These are phyloP conservation scores for Rosa hybrid DNA, from an alignment of 331 rosid species.

Conservation along the genomic window DNA sequence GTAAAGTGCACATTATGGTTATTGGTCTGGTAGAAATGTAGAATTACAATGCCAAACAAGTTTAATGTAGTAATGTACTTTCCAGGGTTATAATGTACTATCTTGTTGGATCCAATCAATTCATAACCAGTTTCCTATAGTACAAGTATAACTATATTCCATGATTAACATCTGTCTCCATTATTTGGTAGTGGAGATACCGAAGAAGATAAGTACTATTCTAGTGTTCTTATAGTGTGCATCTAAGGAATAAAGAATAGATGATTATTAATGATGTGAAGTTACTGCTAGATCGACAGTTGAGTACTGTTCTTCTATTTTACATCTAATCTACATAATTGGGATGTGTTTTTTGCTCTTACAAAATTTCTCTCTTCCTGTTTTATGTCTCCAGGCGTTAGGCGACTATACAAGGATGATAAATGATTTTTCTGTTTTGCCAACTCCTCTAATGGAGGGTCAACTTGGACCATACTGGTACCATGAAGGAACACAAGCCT, in stretches of 20 bases:
- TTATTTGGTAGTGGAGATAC: background rate
- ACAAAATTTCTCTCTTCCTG: constrained; percentile 12
- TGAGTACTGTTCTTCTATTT: background rate
- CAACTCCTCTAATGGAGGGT: constrained; percentile 67
- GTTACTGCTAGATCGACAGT: background rate
- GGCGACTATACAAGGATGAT: constrained; percentile 88
- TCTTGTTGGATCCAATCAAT: constrained; percentile 17
- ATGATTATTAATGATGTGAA: background rate
- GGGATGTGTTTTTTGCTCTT: background rate
- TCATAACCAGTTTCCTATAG: background rate
- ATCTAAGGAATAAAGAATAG: background rate
- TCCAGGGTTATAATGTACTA: background rate
- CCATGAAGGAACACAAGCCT: constrained; percentile 78
- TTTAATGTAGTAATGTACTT: background rate
- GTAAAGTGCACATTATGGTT: background rate
- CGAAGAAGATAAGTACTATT: background rate
- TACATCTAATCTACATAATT: background rate
- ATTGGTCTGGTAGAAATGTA: constrained; percentile 6
- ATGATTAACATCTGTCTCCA: background rate
- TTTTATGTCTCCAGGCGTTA: constrained; percentile 58
- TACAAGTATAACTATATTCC: background rate
- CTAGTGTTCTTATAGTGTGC: background rate
- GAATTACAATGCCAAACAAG: background rate
- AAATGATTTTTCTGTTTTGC: constrained; percentile 69
- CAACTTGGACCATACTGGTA: constrained; percentile 78